Base-by-base conservation (phyloP, 495 filamentous ascomycete species). In the Hyaloscypha hepaticicola region DNA sequence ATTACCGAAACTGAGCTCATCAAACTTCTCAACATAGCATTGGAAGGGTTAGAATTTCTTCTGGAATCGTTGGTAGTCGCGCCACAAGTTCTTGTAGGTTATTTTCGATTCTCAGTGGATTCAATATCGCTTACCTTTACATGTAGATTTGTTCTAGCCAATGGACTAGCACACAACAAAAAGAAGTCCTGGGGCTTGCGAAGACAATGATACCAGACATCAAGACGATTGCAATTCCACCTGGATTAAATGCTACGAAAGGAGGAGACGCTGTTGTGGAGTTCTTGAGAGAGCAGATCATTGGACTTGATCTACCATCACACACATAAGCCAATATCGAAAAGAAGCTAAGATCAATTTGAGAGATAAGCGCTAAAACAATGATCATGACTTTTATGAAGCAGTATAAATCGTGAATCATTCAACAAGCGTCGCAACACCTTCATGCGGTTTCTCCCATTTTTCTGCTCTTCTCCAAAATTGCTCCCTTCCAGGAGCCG, bases 141-240 rank as follows among this genome's bases (percentile, higher is more conserved):
- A 25, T 24, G 22, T 62, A 57, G 61, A 57, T 56, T 25, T 63
- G 61, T 28, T 63, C 51, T 25, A 63, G 61, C 28, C 51, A 63
- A 55, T 63, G 61, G 61, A 63, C 61, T 48, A 24, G 16, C 14
- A 29, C 14, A 34, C 29, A 57, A 24, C 19, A 56, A 9, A n/a
- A 56, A 56, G 52, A 56, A 28, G 31, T 48, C 28, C 7, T 26
- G 52, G n/a, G 57, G 21, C 4, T 63, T 16, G 50, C 61, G 29
- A 26, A n/a, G 50, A 57, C 3, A 4, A 25, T 41, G 21, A 1
- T 56, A 3, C 61, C 61, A 25, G 61, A 21, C 9, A 63, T 63
- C 9, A 55, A 63, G 52, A 63, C 51, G 4, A 55, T 63, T 26
- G 33, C 31, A 38, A 63, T 55, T 48, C 50, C 50, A 2, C 38